Percentiles rank a stretch among this genome's conserved stretches.
These are phyloP conservation scores for Blastobotrys terrestris DNA, from an alignment of 805 yeast genomes.

Conservation along the genomic window DNA sequence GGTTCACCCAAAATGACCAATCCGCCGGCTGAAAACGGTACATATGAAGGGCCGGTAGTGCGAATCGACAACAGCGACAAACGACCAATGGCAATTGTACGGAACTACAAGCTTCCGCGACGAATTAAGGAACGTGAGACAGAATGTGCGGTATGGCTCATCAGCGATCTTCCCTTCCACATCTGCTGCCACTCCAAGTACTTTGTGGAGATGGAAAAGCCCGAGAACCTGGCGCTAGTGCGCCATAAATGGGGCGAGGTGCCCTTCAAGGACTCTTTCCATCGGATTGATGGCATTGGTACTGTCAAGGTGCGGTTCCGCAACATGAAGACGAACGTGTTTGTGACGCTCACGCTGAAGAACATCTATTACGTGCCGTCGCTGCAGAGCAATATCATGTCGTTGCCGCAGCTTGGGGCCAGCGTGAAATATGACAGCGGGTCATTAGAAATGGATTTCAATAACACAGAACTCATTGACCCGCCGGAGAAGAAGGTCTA, in stretches of 20 bases:
- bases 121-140: neutral
- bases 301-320: neutral
- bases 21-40: neutral
- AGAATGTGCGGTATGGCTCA: conserved; percentile 3
- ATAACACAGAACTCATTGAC: neutral
- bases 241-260: neutral
- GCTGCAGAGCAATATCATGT: conserved; percentile 3
- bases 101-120: neutral
- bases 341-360: conserved; percentile 9
- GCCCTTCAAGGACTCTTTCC: neutral
- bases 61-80: neutral
- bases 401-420: conserved; percentile 7
- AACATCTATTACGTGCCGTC: conserved; percentile 7
- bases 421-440: conserved; percentile 5
- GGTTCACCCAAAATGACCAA: neutral
- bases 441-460: neutral
- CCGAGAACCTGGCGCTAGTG: neutral
- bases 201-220: conserved; percentile 1
- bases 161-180: conserved; percentile 4
- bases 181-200: conserved; percentile 7
- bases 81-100: neutral
- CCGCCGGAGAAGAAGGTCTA: neutral
- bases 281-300: conserved; percentile 1
- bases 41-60: neutral
- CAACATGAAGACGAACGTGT: neutral